Percentiles rank a stretch among this genome's conserved stretches.
These are phyloP conservation scores for Penicillium cosmopolitanum DNA, from an alignment of 495 filamentous ascomycete species.

Conservation along the genomic window DNA sequence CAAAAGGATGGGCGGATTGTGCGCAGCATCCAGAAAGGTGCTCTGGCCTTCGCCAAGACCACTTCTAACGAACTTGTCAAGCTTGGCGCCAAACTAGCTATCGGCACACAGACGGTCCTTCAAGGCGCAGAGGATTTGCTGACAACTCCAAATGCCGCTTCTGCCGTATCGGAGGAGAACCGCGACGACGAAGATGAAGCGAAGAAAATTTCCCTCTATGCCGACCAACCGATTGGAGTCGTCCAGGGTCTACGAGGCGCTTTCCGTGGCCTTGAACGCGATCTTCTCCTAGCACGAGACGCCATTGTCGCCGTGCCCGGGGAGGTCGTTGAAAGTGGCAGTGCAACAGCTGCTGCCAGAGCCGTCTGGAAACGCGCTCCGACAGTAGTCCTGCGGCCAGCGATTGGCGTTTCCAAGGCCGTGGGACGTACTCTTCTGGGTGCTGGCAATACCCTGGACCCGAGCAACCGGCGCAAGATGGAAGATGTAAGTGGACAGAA, in stretches of 20 bases:
- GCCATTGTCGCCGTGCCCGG: conserved; percentile 94
- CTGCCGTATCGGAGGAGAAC: conserved; percentile 56
- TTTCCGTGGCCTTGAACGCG: conserved; percentile 78
- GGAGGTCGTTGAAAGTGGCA: conserved; percentile 85
- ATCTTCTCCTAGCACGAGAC: conserved; percentile 80
- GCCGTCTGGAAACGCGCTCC: conserved; percentile 83
- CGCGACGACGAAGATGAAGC: conserved; percentile 64
- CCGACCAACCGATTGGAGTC: conserved; percentile 87
- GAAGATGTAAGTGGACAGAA: conserved; percentile 73
- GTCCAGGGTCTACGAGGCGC: conserved; percentile 83
- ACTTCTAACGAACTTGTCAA: conserved; percentile 90
- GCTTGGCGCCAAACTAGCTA: conserved; percentile 90
- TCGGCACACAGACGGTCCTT: conserved; percentile 89
- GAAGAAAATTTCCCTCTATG: conserved; percentile 84
- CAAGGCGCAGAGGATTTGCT: conserved; percentile 86
- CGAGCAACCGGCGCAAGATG: conserved; percentile 75
- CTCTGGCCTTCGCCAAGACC: conserved; percentile 83
- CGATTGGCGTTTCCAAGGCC: conserved; percentile 87
- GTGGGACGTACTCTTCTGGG: conserved; percentile 88
- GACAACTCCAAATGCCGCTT: conserved; percentile 41
- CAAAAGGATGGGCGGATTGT: conserved; percentile 91
- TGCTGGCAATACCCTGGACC: conserved; percentile 91
- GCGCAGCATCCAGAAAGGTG: conserved; percentile 88
- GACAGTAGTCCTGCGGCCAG: conserved; percentile 86
- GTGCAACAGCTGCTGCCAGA: conserved; percentile 77